Base-by-base conservation (phyloP, 768 basidiomycete species). In the Hortiboletus campestris region DNA sequence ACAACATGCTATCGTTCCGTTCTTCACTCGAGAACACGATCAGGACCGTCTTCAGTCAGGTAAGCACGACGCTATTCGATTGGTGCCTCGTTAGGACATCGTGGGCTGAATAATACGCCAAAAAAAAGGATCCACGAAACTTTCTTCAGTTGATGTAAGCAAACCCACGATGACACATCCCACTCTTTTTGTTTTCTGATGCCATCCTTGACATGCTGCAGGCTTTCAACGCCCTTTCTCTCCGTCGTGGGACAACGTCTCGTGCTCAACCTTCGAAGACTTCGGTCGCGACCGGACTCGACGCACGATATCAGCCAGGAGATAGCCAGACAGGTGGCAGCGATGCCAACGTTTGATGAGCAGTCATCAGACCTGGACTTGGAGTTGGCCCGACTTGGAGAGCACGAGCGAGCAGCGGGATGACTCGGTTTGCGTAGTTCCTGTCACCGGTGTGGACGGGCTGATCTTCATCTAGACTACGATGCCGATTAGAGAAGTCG, bases 231-330 rank as follows among this genome's bases (percentile, higher is more conserved):
- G 16, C 56, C 62, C 0, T 13, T 64, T 5, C n/a, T 65, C 14
- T 41, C 52, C 4, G 12, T 64, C 38, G 51, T 53, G 44, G 68
- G 51, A 51, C 69, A 56, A 51, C 71, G 60, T 42, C 67, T 62
- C 49, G 63, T 59, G 31, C 53, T 62, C 55, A 68, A 62, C 51
- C 61, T 62, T 14, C 55, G 51, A 9, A 29, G 38, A 58, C 59
- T 64, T 4, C 53, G 41, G 25, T 16, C 25, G 20, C 47, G 7
- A 1, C 47, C 44, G 0, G 25, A 25, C 25, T 25, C 25, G 25
- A 25, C 25, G 25, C 25, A 25, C 25, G 25, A 25, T 3, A 25
- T 25, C 25, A 25, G 25, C 25, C 25, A 3, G 25, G 25, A 25
- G 4, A 25, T 25, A 25, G 25, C 25, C 25, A 25, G 25, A 25